Evolutionary conservation across 2,329 filamentous ascomycete genomes (phyloP).

Genomic region (Aureobasidium sp.): DNA sequence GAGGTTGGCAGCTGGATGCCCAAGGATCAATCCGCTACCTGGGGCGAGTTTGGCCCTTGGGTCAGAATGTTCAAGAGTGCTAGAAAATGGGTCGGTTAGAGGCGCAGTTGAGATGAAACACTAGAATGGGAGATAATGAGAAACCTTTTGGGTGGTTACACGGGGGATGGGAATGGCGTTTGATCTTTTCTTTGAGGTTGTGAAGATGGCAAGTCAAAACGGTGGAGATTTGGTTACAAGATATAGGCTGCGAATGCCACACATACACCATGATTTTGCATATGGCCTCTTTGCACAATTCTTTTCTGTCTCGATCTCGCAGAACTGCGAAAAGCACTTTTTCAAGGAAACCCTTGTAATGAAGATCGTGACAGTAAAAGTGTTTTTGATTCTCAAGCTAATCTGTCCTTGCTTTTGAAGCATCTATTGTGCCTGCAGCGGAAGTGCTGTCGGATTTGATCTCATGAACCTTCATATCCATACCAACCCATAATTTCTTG

Average conservation of each 20-base stretch:
- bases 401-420: constrained; percentile 1
- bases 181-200: not conserved
- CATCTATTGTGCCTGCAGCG: not conserved
- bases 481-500: constrained; percentile 67
- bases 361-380: too few relatives aligned
- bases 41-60: constrained; percentile 82
- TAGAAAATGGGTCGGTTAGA: constrained; percentile 68
- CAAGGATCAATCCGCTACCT: constrained; percentile 50
- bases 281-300: not conserved
- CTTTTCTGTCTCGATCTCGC: not conserved
- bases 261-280: not conserved
- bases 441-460: constrained; percentile 14
- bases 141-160: not conserved
- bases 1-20: constrained; percentile 72
- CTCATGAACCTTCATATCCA: constrained; percentile 71
- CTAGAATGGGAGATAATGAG: not conserved
- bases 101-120: not conserved
- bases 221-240: not conserved
- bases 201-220: not conserved
- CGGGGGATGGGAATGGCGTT: not conserved
- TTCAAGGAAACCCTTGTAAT: too few relatives aligned
- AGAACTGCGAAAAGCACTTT: too few relatives aligned
- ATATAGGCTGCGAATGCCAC: not conserved
- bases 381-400: not conserved
- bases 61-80: constrained; percentile 78